Evolutionary conservation across 768 basidiomycete species (phyloP), one percentile per base, ranked within the genome.

Genomic region (Podaxis sp.): DNA sequence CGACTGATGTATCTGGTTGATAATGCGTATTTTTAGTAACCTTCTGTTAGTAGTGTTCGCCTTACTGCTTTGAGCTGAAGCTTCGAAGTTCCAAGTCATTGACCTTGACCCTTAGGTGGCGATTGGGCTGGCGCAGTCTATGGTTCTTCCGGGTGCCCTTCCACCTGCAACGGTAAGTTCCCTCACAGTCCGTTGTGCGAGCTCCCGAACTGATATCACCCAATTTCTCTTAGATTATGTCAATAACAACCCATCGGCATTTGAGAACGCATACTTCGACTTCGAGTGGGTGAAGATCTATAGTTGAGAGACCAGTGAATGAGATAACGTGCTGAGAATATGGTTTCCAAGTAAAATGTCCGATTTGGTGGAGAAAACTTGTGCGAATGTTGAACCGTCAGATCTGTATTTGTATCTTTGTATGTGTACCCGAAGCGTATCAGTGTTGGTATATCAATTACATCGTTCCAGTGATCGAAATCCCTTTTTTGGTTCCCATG

Each of bases 201-300:
- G 22, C 24, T 58, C 46, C 19, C 48, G 22, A 13, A 24, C 12
- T 15, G 24, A 51, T 11, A 28, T 63, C 36, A n/a, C 5, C n/a
- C 52, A 17, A 17, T 28, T 19, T 38, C 13, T 30, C 12, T 53
- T 60, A 87, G 87, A 83, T 56, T 85, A 75, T 68, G 87, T 89
- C 57, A 80, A 84, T 73, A 79, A 77, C 65, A 86, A 88, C 71
- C 90, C 90, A 0, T 65, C 66, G 4, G 83, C 83, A 9, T 92
- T 90, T 72, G 49, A 66, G 22, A 74, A 85, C 13, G 89, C 90
- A 0, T 90, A 83, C 76, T 92, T 89, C 76, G 82, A 89, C 48
- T 79, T 92, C 49, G 19, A 51, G 22, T 51, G 49, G 49, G 4
- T 55, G 33, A 38, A 55, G 36, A 24, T 55, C 7, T 38, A 36